Evolutionary conservation across 345 rosid genomes (phyloP).

Genomic region (Laguncularia racemosa): DNA sequence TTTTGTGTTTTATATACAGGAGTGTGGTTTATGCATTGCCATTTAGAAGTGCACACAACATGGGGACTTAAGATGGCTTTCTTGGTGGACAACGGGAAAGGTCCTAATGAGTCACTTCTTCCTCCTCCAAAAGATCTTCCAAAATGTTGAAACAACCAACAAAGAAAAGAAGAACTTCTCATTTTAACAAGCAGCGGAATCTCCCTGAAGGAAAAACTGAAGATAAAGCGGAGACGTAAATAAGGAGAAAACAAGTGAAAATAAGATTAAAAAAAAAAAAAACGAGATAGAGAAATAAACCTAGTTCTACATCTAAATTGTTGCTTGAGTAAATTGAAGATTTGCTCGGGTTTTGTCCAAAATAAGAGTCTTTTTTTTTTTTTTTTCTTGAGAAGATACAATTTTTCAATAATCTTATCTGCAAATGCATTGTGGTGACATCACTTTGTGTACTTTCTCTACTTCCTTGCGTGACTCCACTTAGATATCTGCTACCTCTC

Average conservation of each 20-base stretch:
- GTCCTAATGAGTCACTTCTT: conserved; percentile 22
- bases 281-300: conserved; percentile 1
- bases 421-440: too few relatives aligned
- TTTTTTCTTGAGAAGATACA: neutral
- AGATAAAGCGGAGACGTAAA: neutral
- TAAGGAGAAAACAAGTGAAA: neutral
- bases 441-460: too few relatives aligned
- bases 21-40: conserved; percentile 37
- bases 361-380: neutral
- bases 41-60: conserved; percentile 33
- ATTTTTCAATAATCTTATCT: too few relatives aligned
- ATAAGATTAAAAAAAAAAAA: neutral
- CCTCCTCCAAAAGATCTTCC: conserved; percentile 38
- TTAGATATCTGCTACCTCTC: too few relatives aligned
- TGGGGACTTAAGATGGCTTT: conserved; percentile 43
- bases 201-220: neutral
- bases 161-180: neutral
- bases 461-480: too few relatives aligned
- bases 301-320: neutral
- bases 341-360: neutral
- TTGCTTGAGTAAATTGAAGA: conserved; percentile 1
- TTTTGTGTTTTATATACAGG: conserved; percentile 10
- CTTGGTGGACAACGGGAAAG: conserved; percentile 31
- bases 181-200: neutral
- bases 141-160: conserved; percentile 4